These are phyloP conservation scores for Tetracladium marchalianum DNA, from an alignment of 495 filamentous ascomycete species.

Conservation along the genomic window DNA sequence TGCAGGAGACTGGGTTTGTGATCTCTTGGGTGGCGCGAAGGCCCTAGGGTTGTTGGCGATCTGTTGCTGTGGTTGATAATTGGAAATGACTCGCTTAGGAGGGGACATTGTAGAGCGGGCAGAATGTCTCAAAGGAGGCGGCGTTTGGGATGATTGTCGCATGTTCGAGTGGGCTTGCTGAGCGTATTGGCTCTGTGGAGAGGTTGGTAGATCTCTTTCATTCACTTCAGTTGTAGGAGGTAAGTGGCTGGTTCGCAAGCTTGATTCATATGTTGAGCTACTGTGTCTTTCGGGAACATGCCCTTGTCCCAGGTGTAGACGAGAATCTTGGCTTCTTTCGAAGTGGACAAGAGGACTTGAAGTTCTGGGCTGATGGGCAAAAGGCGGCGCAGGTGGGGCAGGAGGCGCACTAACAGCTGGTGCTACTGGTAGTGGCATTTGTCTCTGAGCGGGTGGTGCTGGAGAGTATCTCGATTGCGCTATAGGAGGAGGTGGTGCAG, in stretches of 20 bases:
- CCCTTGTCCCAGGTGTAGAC: constrained; percentile 19
- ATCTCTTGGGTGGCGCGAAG: constrained; percentile 44
- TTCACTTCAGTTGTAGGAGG: constrained; percentile 45
- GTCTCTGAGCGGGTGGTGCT: constrained; percentile 30
- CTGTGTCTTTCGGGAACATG: constrained; percentile 30
- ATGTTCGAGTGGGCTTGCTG: constrained; percentile 7
- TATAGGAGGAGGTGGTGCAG: constrained; percentile 18
- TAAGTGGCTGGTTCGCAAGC: constrained; percentile 34
- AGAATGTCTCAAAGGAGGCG: constrained; percentile 30
- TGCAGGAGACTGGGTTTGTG: constrained; percentile 76
- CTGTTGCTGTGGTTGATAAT: constrained; percentile 31
- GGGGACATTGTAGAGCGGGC: constrained; percentile 33
- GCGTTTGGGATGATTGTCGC: constrained; percentile 25
- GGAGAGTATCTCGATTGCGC: constrained; percentile 41
- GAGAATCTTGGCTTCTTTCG: constrained; percentile 32
- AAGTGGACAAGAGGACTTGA: constrained; percentile 76
- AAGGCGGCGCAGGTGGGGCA: constrained; percentile 16
- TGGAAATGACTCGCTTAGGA: constrained; percentile 40
- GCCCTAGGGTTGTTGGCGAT: constrained; percentile 28
- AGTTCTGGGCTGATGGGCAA: constrained; percentile 73
- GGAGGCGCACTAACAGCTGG: constrained; percentile 32
- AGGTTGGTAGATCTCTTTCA: constrained; percentile 29
- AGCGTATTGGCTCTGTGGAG: constrained; percentile 13
- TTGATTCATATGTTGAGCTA: constrained; percentile 35
- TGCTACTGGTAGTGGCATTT: constrained; percentile 25